These are phyloP conservation scores for Collybiopsis confluens DNA, from an alignment of 768 basidiomycete genomes.

Conservation along the genomic window DNA sequence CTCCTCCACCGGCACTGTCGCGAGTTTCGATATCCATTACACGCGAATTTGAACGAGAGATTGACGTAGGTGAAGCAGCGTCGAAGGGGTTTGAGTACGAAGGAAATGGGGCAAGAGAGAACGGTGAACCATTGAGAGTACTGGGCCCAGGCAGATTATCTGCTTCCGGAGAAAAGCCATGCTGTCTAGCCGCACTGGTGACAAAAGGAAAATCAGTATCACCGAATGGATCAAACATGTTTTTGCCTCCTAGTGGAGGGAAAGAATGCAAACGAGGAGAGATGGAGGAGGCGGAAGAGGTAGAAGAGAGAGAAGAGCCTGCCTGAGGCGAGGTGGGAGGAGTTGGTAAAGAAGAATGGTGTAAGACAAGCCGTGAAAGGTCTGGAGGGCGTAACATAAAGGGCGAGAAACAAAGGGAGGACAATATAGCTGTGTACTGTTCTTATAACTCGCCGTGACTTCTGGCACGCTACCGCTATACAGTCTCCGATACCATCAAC, in stretches of 20 bases:
- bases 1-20: no score
- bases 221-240: not conserved
- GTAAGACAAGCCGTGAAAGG: not conserved
- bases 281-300: not conserved
- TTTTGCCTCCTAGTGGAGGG: not conserved
- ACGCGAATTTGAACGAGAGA: not conserved
- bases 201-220: not conserved
- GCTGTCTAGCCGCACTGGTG: not conserved
- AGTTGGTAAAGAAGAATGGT: conserved; percentile 1
- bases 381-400: conserved; percentile 2
- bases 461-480: conserved; percentile 3
- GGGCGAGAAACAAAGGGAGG: not conserved
- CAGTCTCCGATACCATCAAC: not conserved
- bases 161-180: no score
- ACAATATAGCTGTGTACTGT: not conserved
- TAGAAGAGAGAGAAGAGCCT: not conserved
- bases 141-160: no score
- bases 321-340: not conserved
- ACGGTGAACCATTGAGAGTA: no score
- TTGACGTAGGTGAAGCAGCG: no score
- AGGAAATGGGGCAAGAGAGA: no score
- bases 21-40: not conserved
- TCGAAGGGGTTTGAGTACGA: not conserved
- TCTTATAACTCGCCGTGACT: not conserved
- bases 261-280: not conserved